Percentiles rank a stretch among this genome's conserved stretches.
Evolutionary conservation across 768 basidiomycete species (phyloP).

Genomic region (Sarcodon aspratus): DNA sequence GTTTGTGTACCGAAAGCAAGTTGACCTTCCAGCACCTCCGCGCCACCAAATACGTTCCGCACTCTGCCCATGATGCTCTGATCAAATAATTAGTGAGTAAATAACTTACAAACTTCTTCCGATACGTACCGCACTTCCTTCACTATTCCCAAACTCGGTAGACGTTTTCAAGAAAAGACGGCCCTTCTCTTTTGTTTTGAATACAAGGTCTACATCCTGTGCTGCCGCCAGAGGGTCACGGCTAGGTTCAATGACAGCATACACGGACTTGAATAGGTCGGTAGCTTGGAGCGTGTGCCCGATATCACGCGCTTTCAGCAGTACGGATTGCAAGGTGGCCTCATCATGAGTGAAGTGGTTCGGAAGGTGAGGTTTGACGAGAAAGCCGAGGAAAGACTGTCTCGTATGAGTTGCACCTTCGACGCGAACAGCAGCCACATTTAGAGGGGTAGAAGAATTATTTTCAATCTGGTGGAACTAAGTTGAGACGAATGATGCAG

Average conservation of each 20-base stretch:
- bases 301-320: conserved; percentile 60
- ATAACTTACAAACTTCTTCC: not conserved
- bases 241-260: conserved; percentile 50
- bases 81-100: not conserved
- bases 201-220: conserved; percentile 70
- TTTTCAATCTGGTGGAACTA: conserved; percentile 39
- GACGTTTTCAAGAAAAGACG: conserved; percentile 69
- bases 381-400: conserved; percentile 65
- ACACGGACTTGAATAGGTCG: conserved; percentile 65
- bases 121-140: conserved; percentile 77
- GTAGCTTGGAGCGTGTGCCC: conserved; percentile 56
- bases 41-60: conserved; percentile 85
- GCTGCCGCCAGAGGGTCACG: conserved; percentile 37
- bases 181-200: conserved; percentile 67
- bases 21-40: conserved; percentile 78
- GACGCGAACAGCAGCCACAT: conserved; percentile 69
- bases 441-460: conserved; percentile 55
- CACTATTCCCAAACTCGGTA: conserved; percentile 89
- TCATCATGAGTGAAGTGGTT: conserved; percentile 2
- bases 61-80: conserved; percentile 74
- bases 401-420: conserved; percentile 70
- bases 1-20: conserved; percentile 83
- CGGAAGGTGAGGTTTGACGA: conserved; percentile 34
- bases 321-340: conserved; percentile 46
- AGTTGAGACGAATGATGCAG: not conserved